These are phyloP conservation scores for Fusarium bactridioides DNA, from an alignment of 2,329 filamentous ascomycete genomes.

Conservation along the genomic window DNA sequence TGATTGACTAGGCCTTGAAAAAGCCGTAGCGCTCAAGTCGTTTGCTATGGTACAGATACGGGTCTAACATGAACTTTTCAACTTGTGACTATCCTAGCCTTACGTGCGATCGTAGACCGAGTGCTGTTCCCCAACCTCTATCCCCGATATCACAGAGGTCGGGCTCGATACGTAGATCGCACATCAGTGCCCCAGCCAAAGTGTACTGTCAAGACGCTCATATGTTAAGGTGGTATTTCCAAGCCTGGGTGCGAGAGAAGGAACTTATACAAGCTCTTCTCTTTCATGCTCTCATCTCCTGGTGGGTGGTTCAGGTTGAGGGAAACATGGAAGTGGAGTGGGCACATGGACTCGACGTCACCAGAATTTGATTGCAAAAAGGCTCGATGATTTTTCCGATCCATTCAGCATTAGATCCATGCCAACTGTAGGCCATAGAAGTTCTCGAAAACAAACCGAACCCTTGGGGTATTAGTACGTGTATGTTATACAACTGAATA, in stretches of 20 bases:
- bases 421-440: neutral
- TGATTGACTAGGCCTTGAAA: conserved; percentile 64
- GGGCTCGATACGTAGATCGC: neutral
- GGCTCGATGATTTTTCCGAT: neutral
- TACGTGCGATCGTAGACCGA: neutral
- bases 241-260: neutral
- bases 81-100: conserved; percentile 1
- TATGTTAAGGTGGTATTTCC: neutral
- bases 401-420: neutral
- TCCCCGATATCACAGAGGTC: no score
- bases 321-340: neutral
- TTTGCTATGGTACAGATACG: conserved; percentile 72
- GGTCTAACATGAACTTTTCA: conserved; percentile 59
- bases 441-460: neutral
- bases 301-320: neutral
- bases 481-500: neutral
- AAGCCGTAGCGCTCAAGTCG: conserved; percentile 66
- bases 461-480: neutral
- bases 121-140: neutral
- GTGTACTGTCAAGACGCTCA: neutral
- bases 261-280: neutral
- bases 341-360: neutral
- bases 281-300: neutral
- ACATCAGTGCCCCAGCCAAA: neutral
- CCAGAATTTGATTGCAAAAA: neutral